These are phyloP conservation scores for Umbelopsis sp. DNA, from an alignment of 192 early-diverging fungal species.

Conservation along the genomic window DNA sequence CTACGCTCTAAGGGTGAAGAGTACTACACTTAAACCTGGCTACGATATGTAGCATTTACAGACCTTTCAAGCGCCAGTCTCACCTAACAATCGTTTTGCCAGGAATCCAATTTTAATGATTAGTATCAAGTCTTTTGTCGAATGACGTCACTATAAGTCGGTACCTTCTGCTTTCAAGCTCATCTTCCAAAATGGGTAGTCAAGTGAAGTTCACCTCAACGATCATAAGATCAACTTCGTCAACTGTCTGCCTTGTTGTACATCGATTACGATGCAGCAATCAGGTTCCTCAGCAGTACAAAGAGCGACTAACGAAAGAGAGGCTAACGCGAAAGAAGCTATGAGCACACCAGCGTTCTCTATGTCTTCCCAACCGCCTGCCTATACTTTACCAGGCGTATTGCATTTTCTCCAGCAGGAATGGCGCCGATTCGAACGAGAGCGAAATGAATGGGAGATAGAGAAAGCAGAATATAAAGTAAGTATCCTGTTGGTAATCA, in stretches of 20 bases:
- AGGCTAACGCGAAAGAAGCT: neutral
- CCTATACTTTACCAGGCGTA: slow-evolving; percentile 72
- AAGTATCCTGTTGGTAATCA: neutral
- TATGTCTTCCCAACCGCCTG: slow-evolving; percentile 2
- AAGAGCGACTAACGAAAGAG: neutral
- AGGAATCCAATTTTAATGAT: too few species aligned
- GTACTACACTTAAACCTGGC: too few species aligned
- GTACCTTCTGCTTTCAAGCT: too few species aligned
- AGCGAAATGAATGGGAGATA: slow-evolving; percentile 86
- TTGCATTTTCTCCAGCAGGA: slow-evolving; percentile 82
- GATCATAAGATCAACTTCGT: slow-evolving; percentile 3
- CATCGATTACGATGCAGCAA: slow-evolving; percentile 15
- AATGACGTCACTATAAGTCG: too few species aligned
- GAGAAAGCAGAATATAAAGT: slow-evolving; percentile 81
- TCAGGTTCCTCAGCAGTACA: neutral
- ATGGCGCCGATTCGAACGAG: slow-evolving; percentile 82
- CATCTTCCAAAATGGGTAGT: too few species aligned
- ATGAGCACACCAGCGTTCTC: neutral
- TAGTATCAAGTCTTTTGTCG: too few species aligned
- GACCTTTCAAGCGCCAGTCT: neutral
- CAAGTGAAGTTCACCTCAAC: neutral
- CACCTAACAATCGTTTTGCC: neutral
- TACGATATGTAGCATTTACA: neutral
- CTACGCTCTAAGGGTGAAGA: too few species aligned
- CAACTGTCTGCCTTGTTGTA: neutral